Evolutionary conservation across 345 rosid species (phyloP).

Genomic region (Linum lewisii): DNA sequence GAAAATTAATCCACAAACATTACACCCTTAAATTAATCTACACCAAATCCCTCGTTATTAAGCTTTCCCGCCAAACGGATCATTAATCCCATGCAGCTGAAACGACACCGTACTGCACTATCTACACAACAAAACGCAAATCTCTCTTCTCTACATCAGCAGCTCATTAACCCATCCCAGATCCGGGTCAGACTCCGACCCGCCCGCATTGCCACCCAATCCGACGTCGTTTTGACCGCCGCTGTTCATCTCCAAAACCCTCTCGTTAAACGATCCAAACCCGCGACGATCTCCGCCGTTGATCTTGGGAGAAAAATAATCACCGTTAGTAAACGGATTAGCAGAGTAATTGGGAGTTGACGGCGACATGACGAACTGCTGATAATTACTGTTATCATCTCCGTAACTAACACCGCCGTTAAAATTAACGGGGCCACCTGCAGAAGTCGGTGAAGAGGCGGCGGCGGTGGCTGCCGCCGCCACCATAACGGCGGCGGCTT

Average conservation of each 20-base stretch:
- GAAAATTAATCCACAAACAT: too few species aligned
- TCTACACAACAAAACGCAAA: too few species aligned
- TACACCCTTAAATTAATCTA: too few species aligned
- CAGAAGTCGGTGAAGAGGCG: not conserved
- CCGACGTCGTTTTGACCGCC: not conserved
- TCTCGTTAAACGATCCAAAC: not conserved
- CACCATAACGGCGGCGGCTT: conserved; percentile 2
- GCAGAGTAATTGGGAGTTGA: conserved; percentile 36
- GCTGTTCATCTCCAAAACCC: conserved; percentile 2
- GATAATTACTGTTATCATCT: conserved; percentile 1
- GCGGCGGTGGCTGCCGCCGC: conserved; percentile 15
- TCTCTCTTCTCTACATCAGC: conserved; percentile 35
- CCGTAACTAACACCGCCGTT: not conserved
- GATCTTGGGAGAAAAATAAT: too few species aligned
- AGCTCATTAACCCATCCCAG: conserved; percentile 94
- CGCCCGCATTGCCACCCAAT: not conserved
- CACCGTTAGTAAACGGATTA: too few species aligned
- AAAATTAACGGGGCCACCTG: conserved; percentile 8
- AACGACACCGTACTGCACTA: too few species aligned
- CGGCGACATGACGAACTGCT: conserved; percentile 50
- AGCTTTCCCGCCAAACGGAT: too few species aligned
- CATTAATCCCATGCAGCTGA: too few species aligned
- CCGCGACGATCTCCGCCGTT: not conserved
- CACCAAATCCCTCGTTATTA: too few species aligned
- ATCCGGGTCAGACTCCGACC: conserved; percentile 37